Conservation (phyloP, 2,329 filamentous ascomycete genomes). For the Microcera coccophila region DNA sequence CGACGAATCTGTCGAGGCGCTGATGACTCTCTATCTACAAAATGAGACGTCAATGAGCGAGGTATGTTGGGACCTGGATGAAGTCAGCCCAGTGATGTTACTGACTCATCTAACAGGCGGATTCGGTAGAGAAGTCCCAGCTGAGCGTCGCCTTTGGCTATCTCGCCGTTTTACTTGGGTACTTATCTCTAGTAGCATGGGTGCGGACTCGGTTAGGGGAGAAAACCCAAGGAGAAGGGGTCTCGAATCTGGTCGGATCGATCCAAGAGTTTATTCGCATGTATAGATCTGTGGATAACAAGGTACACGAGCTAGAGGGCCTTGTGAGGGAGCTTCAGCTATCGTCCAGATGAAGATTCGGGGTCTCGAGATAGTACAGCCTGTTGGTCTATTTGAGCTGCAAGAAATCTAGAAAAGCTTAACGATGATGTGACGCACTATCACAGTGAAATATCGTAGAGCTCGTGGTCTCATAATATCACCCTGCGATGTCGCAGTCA, state of each 20-base stretch:
- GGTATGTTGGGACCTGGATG: slow-evolving; percentile 48
- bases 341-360: no score
- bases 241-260: slow-evolving; percentile 46
- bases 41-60: slow-evolving; percentile 62
- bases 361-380: no score
- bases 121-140: slow-evolving; percentile 69
- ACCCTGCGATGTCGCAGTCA: no score
- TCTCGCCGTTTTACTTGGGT: slow-evolving; percentile 77
- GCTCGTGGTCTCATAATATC: no score
- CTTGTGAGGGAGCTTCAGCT: slow-evolving; percentile 36
- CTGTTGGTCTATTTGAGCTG: no score
- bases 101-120: slow-evolving; percentile 45
- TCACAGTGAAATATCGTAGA: no score
- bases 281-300: slow-evolving; percentile 48
- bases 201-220: slow-evolving; percentile 42
- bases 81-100: no score
- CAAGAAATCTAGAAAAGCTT: no score
- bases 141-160: slow-evolving; percentile 84
- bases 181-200: slow-evolving; percentile 60
- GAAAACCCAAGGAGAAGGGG: slow-evolving; percentile 41
- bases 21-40: slow-evolving; percentile 64
- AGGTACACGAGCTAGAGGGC: slow-evolving; percentile 37
- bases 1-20: slow-evolving; percentile 47
- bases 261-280: slow-evolving; percentile 54
- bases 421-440: no score